Conservation (phyloP, 2,329 filamentous ascomycete genomes). For the Bipolaris gigantea region DNA sequence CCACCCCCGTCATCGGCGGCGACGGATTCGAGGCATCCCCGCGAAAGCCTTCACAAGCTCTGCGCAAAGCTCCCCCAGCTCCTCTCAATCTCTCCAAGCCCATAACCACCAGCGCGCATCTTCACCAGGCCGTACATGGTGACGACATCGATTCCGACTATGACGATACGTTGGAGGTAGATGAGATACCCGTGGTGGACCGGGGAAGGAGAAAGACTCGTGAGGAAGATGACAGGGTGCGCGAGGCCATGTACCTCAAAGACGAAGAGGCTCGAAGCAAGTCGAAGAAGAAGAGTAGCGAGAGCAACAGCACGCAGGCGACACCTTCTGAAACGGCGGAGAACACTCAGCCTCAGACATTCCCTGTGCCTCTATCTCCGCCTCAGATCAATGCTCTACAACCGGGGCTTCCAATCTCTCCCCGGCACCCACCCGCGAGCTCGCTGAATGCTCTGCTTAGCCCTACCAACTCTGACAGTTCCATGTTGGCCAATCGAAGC, state of each 20-base stretch:
- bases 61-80: conserved; percentile 81
- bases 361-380: conserved; percentile 31
- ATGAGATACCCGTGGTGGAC: conserved; percentile 60
- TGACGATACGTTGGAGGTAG: conserved; percentile 73
- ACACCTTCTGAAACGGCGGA: conserved; percentile 28
- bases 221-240: conserved; percentile 80
- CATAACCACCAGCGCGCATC: conserved; percentile 48
- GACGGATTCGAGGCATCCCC: conserved; percentile 43
- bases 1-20: conserved; percentile 44
- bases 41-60: conserved; percentile 47
- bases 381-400: conserved; percentile 36
- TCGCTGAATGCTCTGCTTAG: conserved; percentile 55
- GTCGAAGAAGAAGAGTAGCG: conserved; percentile 69
- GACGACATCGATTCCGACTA: conserved; percentile 82
- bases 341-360: conserved; percentile 20
- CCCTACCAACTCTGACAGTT: conserved; percentile 45
- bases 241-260: conserved; percentile 67
- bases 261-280: conserved; percentile 71
- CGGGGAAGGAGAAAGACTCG: conserved; percentile 81
- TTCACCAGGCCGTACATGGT: conserved; percentile 49
- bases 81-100: conserved; percentile 70
- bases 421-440: conserved; percentile 41
- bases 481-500: conserved; percentile 46
- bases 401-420: conserved; percentile 43
- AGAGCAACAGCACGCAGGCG: conserved; percentile 53